Evolutionary conservation across 768 basidiomycete species (phyloP).

Genomic region (Mycena maculata): DNA sequence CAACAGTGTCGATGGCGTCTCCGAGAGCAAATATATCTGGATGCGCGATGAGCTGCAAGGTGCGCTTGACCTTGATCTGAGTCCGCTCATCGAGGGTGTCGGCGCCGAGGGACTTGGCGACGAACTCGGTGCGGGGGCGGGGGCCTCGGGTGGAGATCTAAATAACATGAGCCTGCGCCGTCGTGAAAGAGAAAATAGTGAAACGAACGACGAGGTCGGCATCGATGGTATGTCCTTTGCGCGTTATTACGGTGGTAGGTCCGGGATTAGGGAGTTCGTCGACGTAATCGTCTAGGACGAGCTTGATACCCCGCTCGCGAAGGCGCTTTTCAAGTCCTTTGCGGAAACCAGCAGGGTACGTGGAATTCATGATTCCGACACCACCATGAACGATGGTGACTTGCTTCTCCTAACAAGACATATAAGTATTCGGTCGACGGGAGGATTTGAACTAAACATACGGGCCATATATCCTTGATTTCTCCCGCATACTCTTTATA

Average conservation of each 20-base stretch:
- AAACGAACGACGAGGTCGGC: slow-evolving; percentile 70
- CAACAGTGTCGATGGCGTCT: slow-evolving; percentile 64
- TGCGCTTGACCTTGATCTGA: slow-evolving; percentile 59
- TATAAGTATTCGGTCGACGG: not conserved
- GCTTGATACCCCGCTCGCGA: slow-evolving; percentile 56
- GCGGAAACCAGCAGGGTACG: slow-evolving; percentile 68
- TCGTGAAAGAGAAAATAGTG: not conserved
- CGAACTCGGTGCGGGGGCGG: slow-evolving; percentile 64
- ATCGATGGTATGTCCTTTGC: slow-evolving; percentile 58
- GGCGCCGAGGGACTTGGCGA: slow-evolving; percentile 53
- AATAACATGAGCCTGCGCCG: not conserved
- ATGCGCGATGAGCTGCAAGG: slow-evolving; percentile 62
- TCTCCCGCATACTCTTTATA: slow-evolving; percentile 55
- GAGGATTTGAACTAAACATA: slow-evolving; percentile 35
- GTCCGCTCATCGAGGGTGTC: slow-evolving; percentile 47
- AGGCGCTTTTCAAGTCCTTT: slow-evolving; percentile 56
- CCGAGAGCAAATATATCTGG: slow-evolving; percentile 67
- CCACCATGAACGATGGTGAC: slow-evolving; percentile 73
- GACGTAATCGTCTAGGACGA: slow-evolving; percentile 66
- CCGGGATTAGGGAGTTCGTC: slow-evolving; percentile 58
- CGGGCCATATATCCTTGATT: slow-evolving; percentile 54
- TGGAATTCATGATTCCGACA: slow-evolving; percentile 61
- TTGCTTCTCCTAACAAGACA: slow-evolving; percentile 49
- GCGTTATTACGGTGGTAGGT: slow-evolving; percentile 55
- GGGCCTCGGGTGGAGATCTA: slow-evolving; percentile 56